phyloP scores from a whole-genome alignment of 192 early-diverging fungal species.

The Coemansia sp. region DNA sequence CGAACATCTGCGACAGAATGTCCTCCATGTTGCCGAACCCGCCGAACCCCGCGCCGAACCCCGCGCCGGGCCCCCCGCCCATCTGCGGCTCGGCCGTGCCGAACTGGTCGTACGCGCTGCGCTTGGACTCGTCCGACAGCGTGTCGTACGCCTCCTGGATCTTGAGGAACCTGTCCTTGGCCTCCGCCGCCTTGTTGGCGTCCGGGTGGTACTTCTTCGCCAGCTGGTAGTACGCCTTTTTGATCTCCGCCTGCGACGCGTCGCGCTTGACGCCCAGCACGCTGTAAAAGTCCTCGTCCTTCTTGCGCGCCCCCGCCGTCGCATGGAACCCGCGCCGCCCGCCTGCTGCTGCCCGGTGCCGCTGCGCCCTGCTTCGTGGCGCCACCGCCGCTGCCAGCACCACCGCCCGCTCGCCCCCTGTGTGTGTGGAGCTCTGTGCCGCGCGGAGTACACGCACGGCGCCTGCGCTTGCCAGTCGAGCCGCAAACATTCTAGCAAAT shows the following conservation, averaged over 20 bases:
- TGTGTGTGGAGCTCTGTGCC: neutral
- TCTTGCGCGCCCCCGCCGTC: conserved; percentile 7
- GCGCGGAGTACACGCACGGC: neutral
- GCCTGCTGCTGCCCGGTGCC: neutral
- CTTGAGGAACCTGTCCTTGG: conserved; percentile 97
- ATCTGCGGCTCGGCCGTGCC: conserved; percentile 61
- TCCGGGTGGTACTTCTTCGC: conserved; percentile 99
- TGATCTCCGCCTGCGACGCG: conserved; percentile 86
- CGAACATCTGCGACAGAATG: conserved; percentile 77
- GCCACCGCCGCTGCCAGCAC: neutral
- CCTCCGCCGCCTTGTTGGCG: conserved; percentile 89
- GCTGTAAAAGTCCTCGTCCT: conserved; percentile 81
- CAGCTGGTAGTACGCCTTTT: conserved; percentile 96
- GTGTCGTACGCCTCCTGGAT: conserved; percentile 98
- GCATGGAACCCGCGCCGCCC: conserved; percentile 32
- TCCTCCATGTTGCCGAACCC: conserved; percentile 62
- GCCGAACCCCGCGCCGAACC: conserved; percentile 54
- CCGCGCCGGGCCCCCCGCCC: conserved; percentile 49
- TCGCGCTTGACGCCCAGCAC: conserved; percentile 82
- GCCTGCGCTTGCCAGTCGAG: conserved; percentile 6
- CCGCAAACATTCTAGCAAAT: conserved; percentile 12
- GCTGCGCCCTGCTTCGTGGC: neutral
- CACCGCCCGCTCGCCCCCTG: neutral
- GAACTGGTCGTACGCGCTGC: conserved; percentile 90
- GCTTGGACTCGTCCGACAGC: conserved; percentile 90